Evolutionary conservation across 1,139 yeast genomes (phyloP).

Genomic region (Nakaseomyces bracarensis): DNA sequence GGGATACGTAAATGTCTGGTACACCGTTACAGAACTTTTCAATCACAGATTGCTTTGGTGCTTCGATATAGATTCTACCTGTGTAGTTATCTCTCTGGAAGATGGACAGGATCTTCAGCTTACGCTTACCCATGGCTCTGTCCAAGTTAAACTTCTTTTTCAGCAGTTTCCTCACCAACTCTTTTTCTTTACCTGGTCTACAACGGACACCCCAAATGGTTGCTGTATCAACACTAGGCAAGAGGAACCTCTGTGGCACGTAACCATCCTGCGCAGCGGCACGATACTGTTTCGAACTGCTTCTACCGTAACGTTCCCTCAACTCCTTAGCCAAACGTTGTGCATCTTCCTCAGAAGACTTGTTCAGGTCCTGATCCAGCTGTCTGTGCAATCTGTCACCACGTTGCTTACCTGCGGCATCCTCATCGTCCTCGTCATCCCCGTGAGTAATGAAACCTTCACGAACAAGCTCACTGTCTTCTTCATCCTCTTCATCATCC

Average conservation of each 20-base stretch:
- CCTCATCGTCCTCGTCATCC: conserved; percentile 59
- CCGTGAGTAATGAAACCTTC: conserved; percentile 61
- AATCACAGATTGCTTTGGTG: conserved; percentile 87
- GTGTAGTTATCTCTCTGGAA: conserved; percentile 90
- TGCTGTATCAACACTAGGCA: conserved; percentile 96
- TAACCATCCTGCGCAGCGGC: conserved; percentile 73
- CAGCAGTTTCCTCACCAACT: conserved; percentile 71
- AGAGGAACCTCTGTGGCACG: conserved; percentile 84
- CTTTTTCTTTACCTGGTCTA: conserved; percentile 89
- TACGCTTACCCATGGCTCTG: conserved; percentile 36
- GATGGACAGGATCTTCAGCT: conserved; percentile 75
- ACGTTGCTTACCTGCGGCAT: conserved; percentile 38
- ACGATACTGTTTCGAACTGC: conserved; percentile 71
- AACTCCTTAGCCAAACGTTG: conserved; percentile 88
- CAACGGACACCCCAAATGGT: conserved; percentile 93
- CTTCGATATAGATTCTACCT: conserved; percentile 90
- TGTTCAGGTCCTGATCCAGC: conserved; percentile 82
- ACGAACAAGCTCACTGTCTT: conserved; percentile 78
- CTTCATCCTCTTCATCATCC: conserved; percentile 90
- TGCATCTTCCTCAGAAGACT: conserved; percentile 89
- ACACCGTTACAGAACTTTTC: conserved; percentile 82
- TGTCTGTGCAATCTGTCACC: conserved; percentile 74
- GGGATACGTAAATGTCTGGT: conserved; percentile 65
- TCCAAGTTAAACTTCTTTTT: conserved; percentile 56
- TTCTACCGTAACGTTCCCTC: conserved; percentile 85